Evolutionary conservation across 768 basidiomycete genomes (phyloP).

Genomic region (Baorangia bicolor): DNA sequence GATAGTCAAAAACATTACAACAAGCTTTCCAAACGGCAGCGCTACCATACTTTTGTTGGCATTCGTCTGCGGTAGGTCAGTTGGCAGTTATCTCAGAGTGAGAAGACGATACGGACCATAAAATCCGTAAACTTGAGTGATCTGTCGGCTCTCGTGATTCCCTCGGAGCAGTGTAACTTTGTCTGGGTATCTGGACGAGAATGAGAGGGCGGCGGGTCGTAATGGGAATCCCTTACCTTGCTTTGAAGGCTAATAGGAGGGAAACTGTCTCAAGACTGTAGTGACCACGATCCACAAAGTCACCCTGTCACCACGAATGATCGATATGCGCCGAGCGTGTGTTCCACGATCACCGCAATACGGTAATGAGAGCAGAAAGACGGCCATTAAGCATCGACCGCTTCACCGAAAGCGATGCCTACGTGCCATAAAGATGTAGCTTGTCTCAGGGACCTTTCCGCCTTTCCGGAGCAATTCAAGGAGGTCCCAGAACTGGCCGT

Average conservation of each 20-base stretch:
- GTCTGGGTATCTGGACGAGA: conserved; percentile 74
- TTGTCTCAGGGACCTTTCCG: conserved; percentile 81
- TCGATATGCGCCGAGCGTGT: not conserved
- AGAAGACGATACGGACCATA: conserved; percentile 58
- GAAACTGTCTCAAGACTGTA: conserved; percentile 96
- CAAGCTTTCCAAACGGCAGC: conserved; percentile 97
- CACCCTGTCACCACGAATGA: conserved; percentile 56
- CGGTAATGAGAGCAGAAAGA: not conserved
- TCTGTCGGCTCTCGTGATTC: conserved; percentile 96
- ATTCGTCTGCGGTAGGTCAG: conserved; percentile 65
- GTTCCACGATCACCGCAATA: not conserved
- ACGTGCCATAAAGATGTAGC: conserved; percentile 96
- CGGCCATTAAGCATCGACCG: conserved; percentile 27
- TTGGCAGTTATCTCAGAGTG: not conserved
- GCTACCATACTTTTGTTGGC: conserved; percentile 96
- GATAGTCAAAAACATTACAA: conserved; percentile 93
- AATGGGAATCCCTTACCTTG: conserved; percentile 49
- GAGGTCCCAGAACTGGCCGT: conserved; percentile 97
- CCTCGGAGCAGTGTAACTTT: conserved; percentile 88
- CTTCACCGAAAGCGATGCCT: conserved; percentile 37
- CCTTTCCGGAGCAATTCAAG: conserved; percentile 87
- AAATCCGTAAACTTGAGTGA: conserved; percentile 98
- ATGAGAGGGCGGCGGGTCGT: conserved; percentile 4
- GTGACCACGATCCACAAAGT: conserved; percentile 96
- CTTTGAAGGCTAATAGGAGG: conserved; percentile 84